Conservation (phyloP, 441 rosid genomes). For the Erysimum cheiri region DNA sequence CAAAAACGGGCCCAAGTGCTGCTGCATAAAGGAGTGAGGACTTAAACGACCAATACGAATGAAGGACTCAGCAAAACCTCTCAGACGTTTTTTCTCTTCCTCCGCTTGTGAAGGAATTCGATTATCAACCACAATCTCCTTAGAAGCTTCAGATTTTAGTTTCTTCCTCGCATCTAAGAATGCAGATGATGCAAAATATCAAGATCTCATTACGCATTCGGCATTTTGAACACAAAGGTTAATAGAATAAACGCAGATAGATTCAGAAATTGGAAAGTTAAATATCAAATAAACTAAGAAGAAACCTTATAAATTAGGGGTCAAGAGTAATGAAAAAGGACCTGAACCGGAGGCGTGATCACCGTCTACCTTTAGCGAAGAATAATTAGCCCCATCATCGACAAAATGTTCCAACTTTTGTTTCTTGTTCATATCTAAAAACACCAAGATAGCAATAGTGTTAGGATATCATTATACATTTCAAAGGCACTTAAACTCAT, state of each 20-base stretch:
- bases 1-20: background rate
- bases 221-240: no score
- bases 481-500: no score
- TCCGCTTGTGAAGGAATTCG: background rate
- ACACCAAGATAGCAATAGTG: no score
- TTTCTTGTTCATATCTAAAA: conserved; percentile 31
- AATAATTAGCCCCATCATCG: background rate
- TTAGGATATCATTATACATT: no score
- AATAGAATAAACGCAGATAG: background rate
- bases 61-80: conserved; percentile 1
- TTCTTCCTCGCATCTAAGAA: conserved; percentile 26
- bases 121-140: background rate
- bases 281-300: background rate
- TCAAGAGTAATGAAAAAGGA: background rate
- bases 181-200: conserved; percentile 4
- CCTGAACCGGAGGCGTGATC: background rate
- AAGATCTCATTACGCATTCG: background rate
- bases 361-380: background rate
- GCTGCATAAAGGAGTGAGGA: background rate
- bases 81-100: background rate
- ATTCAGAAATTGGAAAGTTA: background rate
- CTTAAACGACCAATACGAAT: background rate
- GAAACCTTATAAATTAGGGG: background rate
- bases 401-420: conserved; percentile 17
- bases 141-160: background rate